Evolutionary conservation across 768 basidiomycete species (phyloP).

Genomic region (Cyclocybe cylindracea): DNA sequence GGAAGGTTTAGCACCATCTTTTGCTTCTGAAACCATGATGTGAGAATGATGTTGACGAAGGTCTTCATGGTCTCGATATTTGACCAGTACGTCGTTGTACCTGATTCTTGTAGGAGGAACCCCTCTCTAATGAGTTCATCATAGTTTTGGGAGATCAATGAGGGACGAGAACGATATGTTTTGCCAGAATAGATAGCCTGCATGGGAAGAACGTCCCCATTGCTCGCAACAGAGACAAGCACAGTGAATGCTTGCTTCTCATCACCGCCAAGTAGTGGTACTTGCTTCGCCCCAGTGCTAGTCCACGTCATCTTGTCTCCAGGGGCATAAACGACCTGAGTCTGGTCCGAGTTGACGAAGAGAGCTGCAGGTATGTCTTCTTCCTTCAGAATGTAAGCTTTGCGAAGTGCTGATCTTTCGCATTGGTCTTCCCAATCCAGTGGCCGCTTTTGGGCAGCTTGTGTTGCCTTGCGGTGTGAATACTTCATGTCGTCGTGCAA

Average conservation of each 20-base stretch:
- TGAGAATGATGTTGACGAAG: conserved; percentile 29
- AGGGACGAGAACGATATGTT: conserved; percentile 24
- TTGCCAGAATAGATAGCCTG: conserved; percentile 38
- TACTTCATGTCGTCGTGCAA: conserved; percentile 8
- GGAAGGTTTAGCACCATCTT: conserved; percentile 18
- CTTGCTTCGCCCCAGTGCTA: conserved; percentile 31
- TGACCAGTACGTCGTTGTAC: conserved; percentile 28
- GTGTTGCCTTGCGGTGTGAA: conserved; percentile 21
- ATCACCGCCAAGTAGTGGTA: conserved; percentile 31
- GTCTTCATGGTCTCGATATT: conserved; percentile 23
- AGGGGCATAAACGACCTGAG: conserved; percentile 26
- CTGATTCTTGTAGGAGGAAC: conserved; percentile 24
- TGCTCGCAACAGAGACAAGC: conserved; percentile 27
- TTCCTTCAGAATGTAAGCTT: conserved; percentile 25
- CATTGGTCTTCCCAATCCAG: conserved; percentile 22
- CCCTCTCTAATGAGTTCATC: conserved; percentile 20
- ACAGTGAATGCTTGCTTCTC: conserved; percentile 46
- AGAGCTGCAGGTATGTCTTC: conserved; percentile 25
- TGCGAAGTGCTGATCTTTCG: conserved; percentile 15
- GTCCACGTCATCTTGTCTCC: conserved; percentile 29
- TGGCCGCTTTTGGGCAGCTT: conserved; percentile 37
- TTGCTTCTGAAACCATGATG: conserved; percentile 25
- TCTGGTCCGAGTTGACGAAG: conserved; percentile 38
- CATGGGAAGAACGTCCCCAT: conserved; percentile 33
- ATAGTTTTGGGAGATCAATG: conserved; percentile 7